Evolutionary conservation across 2,329 filamentous ascomycete species (phyloP).

Genomic region (Calonectria fujianensis): DNA sequence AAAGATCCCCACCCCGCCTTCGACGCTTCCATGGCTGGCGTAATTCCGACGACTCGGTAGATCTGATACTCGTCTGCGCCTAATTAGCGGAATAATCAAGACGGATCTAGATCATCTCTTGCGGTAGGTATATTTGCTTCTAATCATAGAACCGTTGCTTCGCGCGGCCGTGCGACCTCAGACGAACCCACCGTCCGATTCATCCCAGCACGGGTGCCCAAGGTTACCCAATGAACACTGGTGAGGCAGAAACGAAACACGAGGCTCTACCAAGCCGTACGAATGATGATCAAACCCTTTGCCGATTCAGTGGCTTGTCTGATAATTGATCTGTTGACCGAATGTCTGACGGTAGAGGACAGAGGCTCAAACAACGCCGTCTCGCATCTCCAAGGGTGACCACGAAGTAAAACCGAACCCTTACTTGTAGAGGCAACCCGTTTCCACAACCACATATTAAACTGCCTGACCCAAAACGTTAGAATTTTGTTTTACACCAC

Average conservation of each 20-base stretch:
- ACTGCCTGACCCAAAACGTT: background rate
- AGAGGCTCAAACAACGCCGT: background rate
- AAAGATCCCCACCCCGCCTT: background rate
- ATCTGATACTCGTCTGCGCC: background rate
- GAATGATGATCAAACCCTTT: background rate
- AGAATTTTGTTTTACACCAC: background rate
- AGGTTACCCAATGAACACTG: background rate
- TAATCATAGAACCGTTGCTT: background rate
- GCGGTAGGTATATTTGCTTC: background rate
- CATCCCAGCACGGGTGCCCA: background rate
- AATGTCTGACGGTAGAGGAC: background rate
- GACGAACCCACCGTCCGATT: background rate
- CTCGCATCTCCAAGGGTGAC: background rate
- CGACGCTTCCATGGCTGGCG: background rate
- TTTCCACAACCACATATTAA: background rate
- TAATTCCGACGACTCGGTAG: background rate
- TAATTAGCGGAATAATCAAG: background rate
- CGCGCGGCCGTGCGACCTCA: background rate
- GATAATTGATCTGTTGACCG: background rate
- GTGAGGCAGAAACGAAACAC: background rate
- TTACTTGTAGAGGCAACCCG: background rate
- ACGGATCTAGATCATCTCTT: background rate
- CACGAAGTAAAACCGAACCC: background rate
- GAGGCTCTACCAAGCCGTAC: background rate
- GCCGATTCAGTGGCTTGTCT: background rate